phyloP scores from a whole-genome alignment of 1,284 basidiomycete species.

The Moniliophthora roreri region DNA sequence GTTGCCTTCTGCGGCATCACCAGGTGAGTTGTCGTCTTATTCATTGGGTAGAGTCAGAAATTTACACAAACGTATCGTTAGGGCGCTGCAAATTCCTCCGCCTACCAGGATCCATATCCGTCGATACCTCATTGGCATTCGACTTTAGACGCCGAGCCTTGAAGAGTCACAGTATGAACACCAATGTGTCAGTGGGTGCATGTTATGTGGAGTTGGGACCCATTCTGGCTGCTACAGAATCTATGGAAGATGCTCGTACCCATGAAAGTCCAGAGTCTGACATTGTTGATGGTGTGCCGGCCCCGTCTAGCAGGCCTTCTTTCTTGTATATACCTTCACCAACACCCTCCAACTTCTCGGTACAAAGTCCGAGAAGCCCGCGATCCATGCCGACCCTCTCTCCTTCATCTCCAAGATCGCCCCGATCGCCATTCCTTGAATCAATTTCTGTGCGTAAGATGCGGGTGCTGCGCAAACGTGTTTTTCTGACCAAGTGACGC shows the following conservation, averaged over 20 bases:
- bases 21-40: conserved; percentile 26
- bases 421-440: conserved; percentile 29
- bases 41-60: conserved; percentile 1
- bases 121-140: conserved; percentile 52
- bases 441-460: conserved; percentile 44
- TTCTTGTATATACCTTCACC: conserved; percentile 3
- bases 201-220: conserved; percentile 50
- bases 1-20: conserved; percentile 26
- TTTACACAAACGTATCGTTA: conserved; percentile 12
- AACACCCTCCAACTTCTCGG: conserved; percentile 7
- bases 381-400: background rate
- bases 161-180: conserved; percentile 54
- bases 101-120: conserved; percentile 44
- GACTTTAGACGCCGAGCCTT: conserved; percentile 56
- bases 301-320: background rate
- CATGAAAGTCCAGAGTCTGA: background rate
- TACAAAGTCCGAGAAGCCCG: conserved; percentile 1
- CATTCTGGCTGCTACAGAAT: conserved; percentile 19
- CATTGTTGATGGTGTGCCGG: background rate
- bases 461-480: conserved; percentile 1
- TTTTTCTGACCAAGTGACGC: background rate
- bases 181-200: conserved; percentile 44
- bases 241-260: background rate
- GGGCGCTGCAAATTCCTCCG: conserved; percentile 36
- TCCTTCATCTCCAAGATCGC: conserved; percentile 11